Evolutionary conservation across 192 early-diverging fungal genomes (phyloP).

Genomic region (Coemansia aciculifera): DNA sequence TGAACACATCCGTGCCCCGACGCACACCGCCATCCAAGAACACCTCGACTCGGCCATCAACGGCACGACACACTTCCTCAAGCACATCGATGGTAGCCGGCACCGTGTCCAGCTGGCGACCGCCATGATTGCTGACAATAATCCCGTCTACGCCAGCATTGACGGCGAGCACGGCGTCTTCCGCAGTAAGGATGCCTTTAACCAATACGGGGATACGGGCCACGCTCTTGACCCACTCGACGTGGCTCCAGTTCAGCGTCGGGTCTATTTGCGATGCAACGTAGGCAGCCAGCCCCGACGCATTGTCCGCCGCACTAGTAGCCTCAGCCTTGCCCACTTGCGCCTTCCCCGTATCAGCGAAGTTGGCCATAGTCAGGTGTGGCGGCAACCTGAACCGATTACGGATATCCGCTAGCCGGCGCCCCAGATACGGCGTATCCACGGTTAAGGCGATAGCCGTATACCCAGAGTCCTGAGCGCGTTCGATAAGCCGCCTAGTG

Average conservation of each 20-base stretch:
- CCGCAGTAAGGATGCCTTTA: constrained; percentile 89
- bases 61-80: constrained; percentile 74
- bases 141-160: constrained; percentile 76
- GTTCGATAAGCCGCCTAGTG: constrained; percentile 62
- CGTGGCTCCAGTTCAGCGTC: constrained; percentile 73
- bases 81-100: constrained; percentile 83
- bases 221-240: constrained; percentile 80
- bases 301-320: constrained; percentile 14
- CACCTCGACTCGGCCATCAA: constrained; percentile 67
- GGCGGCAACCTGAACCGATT: constrained; percentile 61
- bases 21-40: constrained; percentile 93
- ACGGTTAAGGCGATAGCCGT: constrained; percentile 64
- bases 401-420: constrained; percentile 60
- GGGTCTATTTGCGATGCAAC: constrained; percentile 64
- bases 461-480: constrained; percentile 73
- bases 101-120: constrained; percentile 86
- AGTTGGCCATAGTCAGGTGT: constrained; percentile 69
- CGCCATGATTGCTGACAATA: constrained; percentile 94
- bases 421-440: constrained; percentile 59
- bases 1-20: constrained; percentile 90
- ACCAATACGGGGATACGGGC: constrained; percentile 80
- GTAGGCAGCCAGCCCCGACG: constrained; percentile 46
- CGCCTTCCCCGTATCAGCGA: constrained; percentile 34
- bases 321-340: constrained; percentile 20
- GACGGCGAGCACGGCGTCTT: constrained; percentile 85